Conservation (phyloP, 768 basidiomycete genomes). For the Agrocybe praecox region DNA sequence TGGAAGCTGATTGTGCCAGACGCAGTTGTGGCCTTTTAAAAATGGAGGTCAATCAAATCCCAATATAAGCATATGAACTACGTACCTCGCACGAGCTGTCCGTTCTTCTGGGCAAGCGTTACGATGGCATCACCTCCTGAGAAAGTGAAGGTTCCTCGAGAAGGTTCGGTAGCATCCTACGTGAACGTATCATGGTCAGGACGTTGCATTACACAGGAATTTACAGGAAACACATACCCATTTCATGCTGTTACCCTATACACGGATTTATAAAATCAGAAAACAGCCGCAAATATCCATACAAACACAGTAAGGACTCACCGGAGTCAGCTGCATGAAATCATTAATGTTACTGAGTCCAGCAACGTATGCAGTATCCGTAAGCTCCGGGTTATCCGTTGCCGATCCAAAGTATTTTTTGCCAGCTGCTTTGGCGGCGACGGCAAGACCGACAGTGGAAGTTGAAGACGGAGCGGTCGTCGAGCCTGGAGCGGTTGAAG, state of each 20-base stretch:
- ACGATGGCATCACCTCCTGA: conserved; percentile 45
- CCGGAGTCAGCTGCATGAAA: conserved; percentile 52
- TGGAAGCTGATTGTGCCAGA: conserved; percentile 56
- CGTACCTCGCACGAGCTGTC: conserved; percentile 47
- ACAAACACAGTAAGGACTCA: too few relatives aligned
- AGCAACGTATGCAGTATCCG: conserved; percentile 40
- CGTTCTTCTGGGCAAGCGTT: conserved; percentile 43
- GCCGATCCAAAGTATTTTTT: conserved; percentile 54
- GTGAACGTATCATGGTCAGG: too few relatives aligned
- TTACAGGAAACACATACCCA: conserved; percentile 39
- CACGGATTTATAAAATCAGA: neutral
- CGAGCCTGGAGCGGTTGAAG: neutral
- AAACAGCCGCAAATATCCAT: too few relatives aligned
- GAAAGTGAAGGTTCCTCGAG: conserved; percentile 49
- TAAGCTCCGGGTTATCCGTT: conserved; percentile 50
- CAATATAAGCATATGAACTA: too few relatives aligned
- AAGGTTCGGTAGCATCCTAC: conserved; percentile 56
- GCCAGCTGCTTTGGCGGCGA: conserved; percentile 41
- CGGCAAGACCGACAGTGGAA: conserved; percentile 21
- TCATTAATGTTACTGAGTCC: conserved; percentile 38
- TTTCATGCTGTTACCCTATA: conserved; percentile 53
- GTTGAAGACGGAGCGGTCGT: conserved; percentile 7
- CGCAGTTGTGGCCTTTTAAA: conserved; percentile 39
- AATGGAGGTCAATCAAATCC: neutral
- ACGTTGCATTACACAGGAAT: neutral